phyloP scores from a whole-genome alignment of 1,284 basidiomycete species.

The Leccinum pseudoinsigne region DNA sequence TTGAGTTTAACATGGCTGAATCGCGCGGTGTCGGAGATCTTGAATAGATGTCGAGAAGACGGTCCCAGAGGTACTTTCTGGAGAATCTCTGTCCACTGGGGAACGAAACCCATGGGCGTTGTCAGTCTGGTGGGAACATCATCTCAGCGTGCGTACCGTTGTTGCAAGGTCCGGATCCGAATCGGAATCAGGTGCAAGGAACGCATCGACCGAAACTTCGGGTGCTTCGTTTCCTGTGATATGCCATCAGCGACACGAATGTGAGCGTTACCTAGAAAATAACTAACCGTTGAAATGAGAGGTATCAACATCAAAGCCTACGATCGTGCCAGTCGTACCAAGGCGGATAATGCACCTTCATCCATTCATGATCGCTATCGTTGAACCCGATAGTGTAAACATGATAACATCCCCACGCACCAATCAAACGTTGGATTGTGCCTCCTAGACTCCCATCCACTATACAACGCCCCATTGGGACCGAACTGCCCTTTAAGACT shows the following conservation, averaged over 20 bases:
- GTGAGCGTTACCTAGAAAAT: not conserved
- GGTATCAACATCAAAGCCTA: slow-evolving; percentile 96
- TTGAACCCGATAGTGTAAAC: not conserved
- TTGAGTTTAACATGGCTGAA: slow-evolving; percentile 89
- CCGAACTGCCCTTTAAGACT: slow-evolving; percentile 94
- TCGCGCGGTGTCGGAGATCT: slow-evolving; percentile 52
- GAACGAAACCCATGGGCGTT: not conserved
- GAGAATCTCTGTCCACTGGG: slow-evolving; percentile 81
- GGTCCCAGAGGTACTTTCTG: slow-evolving; percentile 79
- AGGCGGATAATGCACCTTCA: slow-evolving; percentile 88
- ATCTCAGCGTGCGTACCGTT: slow-evolving; percentile 43
- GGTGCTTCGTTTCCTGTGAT: slow-evolving; percentile 88
- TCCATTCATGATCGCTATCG: not conserved
- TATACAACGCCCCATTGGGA: slow-evolving; percentile 92
- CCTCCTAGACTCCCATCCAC: slow-evolving; percentile 92
- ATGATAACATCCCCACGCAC: slow-evolving; percentile 43
- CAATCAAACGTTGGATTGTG: slow-evolving; percentile 93
- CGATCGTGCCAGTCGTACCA: slow-evolving; percentile 75
- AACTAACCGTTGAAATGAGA: slow-evolving; percentile 85
- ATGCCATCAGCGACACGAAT: not conserved
- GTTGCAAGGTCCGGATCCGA: slow-evolving; percentile 41
- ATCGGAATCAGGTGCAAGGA: slow-evolving; percentile 49
- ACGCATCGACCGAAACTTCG: slow-evolving; percentile 69
- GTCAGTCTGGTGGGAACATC: not conserved
- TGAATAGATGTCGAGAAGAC: slow-evolving; percentile 84